phyloP scores from a whole-genome alignment of 176 grass and related monocot species.

The Hordeum vulgare region DNA sequence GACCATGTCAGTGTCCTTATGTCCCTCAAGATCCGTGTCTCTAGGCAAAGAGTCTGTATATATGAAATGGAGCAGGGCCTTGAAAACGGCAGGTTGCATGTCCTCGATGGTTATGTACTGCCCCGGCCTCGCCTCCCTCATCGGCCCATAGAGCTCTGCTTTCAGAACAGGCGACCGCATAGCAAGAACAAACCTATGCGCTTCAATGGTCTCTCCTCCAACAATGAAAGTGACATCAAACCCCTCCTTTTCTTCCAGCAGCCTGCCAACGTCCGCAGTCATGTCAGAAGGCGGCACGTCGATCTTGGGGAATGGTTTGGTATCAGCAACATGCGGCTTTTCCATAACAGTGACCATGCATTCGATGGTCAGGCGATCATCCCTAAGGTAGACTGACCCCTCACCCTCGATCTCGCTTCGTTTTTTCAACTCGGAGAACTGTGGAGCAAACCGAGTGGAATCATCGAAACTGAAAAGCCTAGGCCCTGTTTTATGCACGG shows the following conservation, averaged over 20 bases:
- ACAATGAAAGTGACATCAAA: neutral
- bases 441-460: neutral
- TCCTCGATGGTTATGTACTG: neutral
- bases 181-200: neutral
- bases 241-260: neutral
- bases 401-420: neutral
- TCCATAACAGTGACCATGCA: neutral
- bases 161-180: neutral
- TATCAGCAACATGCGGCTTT: neutral
- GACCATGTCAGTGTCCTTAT: neutral
- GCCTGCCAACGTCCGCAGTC: neutral
- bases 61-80: neutral
- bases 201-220: neutral
- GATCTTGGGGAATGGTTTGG: neutral
- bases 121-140: neutral
- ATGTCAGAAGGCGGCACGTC: neutral
- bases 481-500: neutral
- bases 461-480: neutral
- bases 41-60: neutral
- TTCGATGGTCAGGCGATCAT: neutral
- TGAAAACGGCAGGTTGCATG: neutral
- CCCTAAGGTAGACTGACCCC: neutral
- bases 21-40: too few species aligned
- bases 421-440: neutral
- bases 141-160: neutral